Evolutionary conservation across 2,329 filamentous ascomycete species (phyloP).

Genomic region (Furcasterigmium furcatum): DNA sequence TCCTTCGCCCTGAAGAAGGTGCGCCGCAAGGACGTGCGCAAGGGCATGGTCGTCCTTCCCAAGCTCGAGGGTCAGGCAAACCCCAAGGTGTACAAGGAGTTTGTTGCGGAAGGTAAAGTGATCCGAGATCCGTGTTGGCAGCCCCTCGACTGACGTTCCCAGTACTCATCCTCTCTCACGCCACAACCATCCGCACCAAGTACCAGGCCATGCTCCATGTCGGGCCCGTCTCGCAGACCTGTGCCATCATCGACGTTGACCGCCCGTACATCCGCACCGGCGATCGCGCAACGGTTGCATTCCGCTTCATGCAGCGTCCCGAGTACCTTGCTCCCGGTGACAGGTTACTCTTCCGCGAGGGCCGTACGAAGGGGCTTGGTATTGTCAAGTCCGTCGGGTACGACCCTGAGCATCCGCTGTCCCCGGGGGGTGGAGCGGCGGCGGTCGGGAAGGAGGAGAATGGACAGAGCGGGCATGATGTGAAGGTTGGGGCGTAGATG

Average conservation of each 20-base stretch:
- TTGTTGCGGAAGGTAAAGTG: conserved; percentile 74
- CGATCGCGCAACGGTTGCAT: conserved; percentile 90
- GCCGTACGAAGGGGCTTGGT: conserved; percentile 88
- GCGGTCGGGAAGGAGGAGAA: conserved; percentile 3
- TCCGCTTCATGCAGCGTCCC: conserved; percentile 89
- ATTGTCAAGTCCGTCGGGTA: conserved; percentile 93
- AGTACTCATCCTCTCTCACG: conserved; percentile 92
- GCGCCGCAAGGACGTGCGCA: conserved; percentile 86
- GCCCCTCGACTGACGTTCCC: too few species aligned
- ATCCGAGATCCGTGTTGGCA: conserved; percentile 11
- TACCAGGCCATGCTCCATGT: conserved; percentile 99
- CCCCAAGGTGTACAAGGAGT: conserved; percentile 72
- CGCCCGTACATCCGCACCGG: conserved; percentile 93
- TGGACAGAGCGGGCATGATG: conserved; percentile 6
- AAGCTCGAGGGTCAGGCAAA: conserved; percentile 70
- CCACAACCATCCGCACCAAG: conserved; percentile 93
- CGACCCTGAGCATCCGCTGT: conserved; percentile 56
- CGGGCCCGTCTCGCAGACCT: conserved; percentile 91
- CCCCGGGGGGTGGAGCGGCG: background rate
- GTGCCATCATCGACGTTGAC: conserved; percentile 95
- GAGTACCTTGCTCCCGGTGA: conserved; percentile 91
- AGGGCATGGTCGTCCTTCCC: conserved; percentile 95
- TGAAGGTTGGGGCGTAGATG: conserved; percentile 4
- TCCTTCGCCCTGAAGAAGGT: conserved; percentile 88
- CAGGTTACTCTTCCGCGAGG: conserved; percentile 88